A percentile compares a stretch with the other conserved stretches of the same genome.
Evolutionary conservation across 2,329 filamentous ascomycete species (phyloP).

Genomic region (Madurella fahalii): DNA sequence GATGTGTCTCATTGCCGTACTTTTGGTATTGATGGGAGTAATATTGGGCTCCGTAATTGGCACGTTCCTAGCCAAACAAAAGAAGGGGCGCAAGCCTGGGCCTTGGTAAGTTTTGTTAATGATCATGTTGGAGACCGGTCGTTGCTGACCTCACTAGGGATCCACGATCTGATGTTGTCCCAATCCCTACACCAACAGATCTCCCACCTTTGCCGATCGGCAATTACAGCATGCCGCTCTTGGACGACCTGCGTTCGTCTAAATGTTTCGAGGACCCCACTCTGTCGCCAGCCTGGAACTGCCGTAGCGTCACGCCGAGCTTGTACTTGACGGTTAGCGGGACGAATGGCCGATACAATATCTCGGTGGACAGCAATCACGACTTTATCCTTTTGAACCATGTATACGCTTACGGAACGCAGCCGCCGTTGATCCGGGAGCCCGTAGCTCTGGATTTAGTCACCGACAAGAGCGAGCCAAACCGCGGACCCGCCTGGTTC

Average conservation of each 20-base stretch:
- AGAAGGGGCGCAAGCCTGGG: conserved; percentile 24
- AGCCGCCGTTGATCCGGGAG: conserved; percentile 43
- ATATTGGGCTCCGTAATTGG: conserved; percentile 57
- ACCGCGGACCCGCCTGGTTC: conserved; percentile 52
- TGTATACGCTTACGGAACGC: conserved; percentile 50
- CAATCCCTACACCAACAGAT: conserved; percentile 48
- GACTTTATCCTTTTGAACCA: conserved; percentile 33
- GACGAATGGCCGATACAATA: conserved; percentile 37
- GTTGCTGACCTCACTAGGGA: conserved; percentile 18
- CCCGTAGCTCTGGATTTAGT: conserved; percentile 44
- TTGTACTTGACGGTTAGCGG: conserved; percentile 38
- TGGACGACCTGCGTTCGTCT: conserved; percentile 45
- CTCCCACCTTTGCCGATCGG: conserved; percentile 53
- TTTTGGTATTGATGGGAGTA: conserved; percentile 49
- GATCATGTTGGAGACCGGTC: not conserved
- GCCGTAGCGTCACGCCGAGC: conserved; percentile 47
- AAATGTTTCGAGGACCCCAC: conserved; percentile 54
- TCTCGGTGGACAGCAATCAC: conserved; percentile 38
- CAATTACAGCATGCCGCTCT: conserved; percentile 51
- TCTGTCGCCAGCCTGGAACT: conserved; percentile 60
- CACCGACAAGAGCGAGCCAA: conserved; percentile 46
- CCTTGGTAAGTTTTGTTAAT: conserved; percentile 27
- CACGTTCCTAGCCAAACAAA: conserved; percentile 37
- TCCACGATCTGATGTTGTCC: conserved; percentile 42
- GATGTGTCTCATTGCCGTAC: conserved; percentile 46